Evolutionary conservation across 768 basidiomycete genomes (phyloP).

Genomic region (Ramaria rubella): DNA sequence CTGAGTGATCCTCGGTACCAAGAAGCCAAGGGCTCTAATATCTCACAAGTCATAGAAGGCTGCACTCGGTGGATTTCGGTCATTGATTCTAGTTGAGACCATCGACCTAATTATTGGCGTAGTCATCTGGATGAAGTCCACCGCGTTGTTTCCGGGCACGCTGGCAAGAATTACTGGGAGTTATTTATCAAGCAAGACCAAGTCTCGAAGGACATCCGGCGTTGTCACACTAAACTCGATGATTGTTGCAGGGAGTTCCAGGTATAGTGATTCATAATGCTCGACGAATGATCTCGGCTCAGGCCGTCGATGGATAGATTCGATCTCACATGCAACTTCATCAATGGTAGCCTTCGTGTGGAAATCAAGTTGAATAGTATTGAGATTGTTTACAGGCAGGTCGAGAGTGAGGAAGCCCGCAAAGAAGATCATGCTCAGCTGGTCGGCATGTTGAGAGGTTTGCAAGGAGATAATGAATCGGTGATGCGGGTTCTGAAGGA

Average conservation of each 20-base stretch:
- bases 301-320: conserved; percentile 26
- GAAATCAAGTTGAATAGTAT: neutral
- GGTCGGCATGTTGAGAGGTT: conserved; percentile 36
- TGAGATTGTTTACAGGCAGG: conserved; percentile 29
- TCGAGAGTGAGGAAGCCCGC: conserved; percentile 32
- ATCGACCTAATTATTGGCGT: neutral
- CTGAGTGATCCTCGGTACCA: conserved; percentile 29
- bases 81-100: neutral
- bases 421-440: conserved; percentile 40
- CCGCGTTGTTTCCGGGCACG: conserved; percentile 39
- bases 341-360: conserved; percentile 21
- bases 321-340: conserved; percentile 40
- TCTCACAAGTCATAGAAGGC: neutral
- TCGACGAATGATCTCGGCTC: neutral
- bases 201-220: conserved; percentile 37
- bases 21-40: conserved; percentile 10
- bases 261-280: conserved; percentile 25
- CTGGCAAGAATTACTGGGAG: conserved; percentile 31
- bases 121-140: conserved; percentile 33
- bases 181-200: conserved; percentile 42
- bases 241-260: conserved; percentile 44
- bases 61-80: conserved; percentile 24
- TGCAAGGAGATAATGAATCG: conserved; percentile 32
- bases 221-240: conserved; percentile 38
- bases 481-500: conserved; percentile 31